These are phyloP conservation scores for Tetramitus jugosus DNA, from an alignment of 208 protist species.

Conservation along the genomic window DNA sequence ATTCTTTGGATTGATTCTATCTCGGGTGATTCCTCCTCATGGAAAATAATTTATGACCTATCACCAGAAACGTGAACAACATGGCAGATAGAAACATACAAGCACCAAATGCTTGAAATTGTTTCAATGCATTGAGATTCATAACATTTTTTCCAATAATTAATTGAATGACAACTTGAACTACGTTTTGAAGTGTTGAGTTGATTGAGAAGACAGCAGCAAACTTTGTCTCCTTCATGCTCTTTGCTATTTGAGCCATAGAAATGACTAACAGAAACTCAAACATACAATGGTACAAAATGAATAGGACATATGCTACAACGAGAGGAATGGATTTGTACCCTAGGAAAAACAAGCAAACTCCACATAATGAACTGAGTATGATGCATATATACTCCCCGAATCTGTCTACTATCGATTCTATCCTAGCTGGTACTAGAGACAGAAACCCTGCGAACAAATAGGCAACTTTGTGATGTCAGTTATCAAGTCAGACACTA, in stretches of 20 bases:
- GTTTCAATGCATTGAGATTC: too few species aligned
- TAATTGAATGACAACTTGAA: constrained; percentile 2
- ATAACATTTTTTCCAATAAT: neutral
- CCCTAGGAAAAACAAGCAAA: neutral
- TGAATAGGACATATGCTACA: neutral
- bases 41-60: too few species aligned
- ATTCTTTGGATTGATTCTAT: too few species aligned
- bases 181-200: neutral
- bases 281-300: constrained; percentile 13
- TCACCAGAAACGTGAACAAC: too few species aligned
- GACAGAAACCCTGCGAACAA: neutral
- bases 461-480: too few species aligned
- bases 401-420: neutral
- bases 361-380: neutral
- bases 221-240: neutral
- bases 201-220: constrained; percentile 11
- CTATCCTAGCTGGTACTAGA: neutral
- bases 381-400: neutral
- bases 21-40: too few species aligned
- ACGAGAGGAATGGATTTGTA: neutral
- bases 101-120: too few species aligned
- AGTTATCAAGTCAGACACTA: too few species aligned
- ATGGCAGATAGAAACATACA: too few species aligned
- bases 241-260: constrained; percentile 5
- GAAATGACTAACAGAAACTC: neutral